Conservation (phyloP, 352 stramenopile species). For the Globisporangium splendens region DNA sequence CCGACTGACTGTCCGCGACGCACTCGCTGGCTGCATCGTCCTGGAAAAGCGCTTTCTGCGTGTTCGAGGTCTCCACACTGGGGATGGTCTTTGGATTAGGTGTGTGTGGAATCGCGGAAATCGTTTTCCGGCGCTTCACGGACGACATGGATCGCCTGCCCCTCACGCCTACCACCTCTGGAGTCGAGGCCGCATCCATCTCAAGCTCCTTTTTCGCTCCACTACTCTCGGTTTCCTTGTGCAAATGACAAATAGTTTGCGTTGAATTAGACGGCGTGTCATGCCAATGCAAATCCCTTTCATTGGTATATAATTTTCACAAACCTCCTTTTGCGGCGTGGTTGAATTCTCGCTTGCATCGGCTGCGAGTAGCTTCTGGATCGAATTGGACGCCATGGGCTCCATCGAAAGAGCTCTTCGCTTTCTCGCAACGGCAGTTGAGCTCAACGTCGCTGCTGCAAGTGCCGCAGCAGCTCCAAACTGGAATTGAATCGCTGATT, state of each 20-base stretch:
- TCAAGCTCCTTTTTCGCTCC: constrained; percentile 14
- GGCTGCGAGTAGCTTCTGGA: constrained; percentile 44
- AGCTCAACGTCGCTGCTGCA: constrained; percentile 14
- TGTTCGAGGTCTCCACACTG: constrained; percentile 1
- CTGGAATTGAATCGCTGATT: constrained; percentile 17
- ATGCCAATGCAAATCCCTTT: neutral
- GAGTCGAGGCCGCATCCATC: constrained; percentile 9
- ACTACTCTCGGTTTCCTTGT: neutral
- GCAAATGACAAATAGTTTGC: neutral
- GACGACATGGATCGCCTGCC: neutral
- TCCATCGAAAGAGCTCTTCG: constrained; percentile 64
- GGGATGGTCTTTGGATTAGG: constrained; percentile 8
- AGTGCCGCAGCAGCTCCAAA: constrained; percentile 16
- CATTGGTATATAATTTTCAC: neutral
- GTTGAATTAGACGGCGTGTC: no score
- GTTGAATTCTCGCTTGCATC: neutral
- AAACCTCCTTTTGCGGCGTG: constrained; percentile 7
- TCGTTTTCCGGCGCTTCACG: constrained; percentile 17
- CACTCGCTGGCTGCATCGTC: constrained; percentile 21
- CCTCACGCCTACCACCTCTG: constrained; percentile 1
- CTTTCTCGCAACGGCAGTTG: constrained; percentile 25
- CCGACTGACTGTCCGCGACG: constrained; percentile 33
- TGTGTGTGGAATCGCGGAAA: constrained; percentile 13
- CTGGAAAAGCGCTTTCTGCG: constrained; percentile 18
- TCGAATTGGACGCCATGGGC: constrained; percentile 57